A percentile compares a stretch with the other conserved stretches of the same genome.
phyloP scores from a whole-genome alignment of 257 asterid species.

The Lantana camara region DNA sequence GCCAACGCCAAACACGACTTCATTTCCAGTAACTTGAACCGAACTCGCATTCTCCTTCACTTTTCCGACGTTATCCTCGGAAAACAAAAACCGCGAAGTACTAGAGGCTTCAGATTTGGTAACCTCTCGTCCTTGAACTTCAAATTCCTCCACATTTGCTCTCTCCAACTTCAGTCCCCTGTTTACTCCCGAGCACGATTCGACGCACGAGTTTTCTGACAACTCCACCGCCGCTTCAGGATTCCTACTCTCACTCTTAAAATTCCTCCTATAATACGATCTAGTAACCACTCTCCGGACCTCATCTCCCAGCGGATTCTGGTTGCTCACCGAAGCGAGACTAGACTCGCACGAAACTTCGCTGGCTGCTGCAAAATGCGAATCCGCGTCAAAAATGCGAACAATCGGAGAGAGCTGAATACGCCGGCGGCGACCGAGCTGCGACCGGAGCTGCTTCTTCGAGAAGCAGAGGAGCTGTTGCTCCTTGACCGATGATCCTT shows the following conservation, averaged over 20 bases:
- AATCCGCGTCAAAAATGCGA: slow-evolving; percentile 21
- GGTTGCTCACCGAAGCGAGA: slow-evolving; percentile 45
- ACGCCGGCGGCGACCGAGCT: slow-evolving; percentile 62
- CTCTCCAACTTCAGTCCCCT: slow-evolving; percentile 39
- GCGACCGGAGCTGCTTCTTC: slow-evolving; percentile 75
- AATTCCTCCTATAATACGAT: slow-evolving; percentile 36
- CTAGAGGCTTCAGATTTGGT: slow-evolving; percentile 50
- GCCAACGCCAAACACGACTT: slow-evolving; percentile 30
- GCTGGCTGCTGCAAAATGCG: slow-evolving; percentile 29
- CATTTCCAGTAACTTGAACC: slow-evolving; percentile 28
- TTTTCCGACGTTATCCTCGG: slow-evolving; percentile 21
- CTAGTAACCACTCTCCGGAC: slow-evolving; percentile 43
- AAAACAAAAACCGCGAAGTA: slow-evolving; percentile 34
- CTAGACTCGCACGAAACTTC: slow-evolving; percentile 59
- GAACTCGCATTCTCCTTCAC: slow-evolving; percentile 33
- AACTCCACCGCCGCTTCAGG: slow-evolving; percentile 39
- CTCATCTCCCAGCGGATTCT: slow-evolving; percentile 37
- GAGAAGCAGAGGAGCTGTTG: slow-evolving; percentile 32
- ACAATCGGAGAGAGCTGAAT: slow-evolving; percentile 51
- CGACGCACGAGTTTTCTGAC: slow-evolving; percentile 88
- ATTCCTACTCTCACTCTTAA: slow-evolving; percentile 27
- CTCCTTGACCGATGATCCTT: slow-evolving; percentile 23
- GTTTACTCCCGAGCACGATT: slow-evolving; percentile 62
- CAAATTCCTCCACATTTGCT: slow-evolving; percentile 35
- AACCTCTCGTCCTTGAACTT: slow-evolving; percentile 29